A percentile compares a stretch with the other conserved stretches of the same genome.
These are phyloP conservation scores for Lagenidium giganteum DNA, from an alignment of 352 stramenopile genomes.

Conservation along the genomic window DNA sequence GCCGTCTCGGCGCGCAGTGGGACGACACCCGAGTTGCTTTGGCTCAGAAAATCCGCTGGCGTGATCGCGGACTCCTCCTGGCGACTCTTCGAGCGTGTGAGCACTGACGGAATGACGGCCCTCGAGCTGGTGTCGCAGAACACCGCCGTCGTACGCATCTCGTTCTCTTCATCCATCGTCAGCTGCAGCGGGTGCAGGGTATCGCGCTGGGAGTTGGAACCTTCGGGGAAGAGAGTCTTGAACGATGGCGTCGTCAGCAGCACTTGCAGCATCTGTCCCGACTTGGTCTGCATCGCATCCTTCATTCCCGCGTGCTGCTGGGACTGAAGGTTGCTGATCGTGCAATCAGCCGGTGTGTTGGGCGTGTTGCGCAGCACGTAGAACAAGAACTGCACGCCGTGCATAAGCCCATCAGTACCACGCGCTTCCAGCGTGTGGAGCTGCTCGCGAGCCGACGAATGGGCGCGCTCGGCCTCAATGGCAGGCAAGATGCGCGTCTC, in stretches of 20 bases:
- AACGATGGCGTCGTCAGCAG: conserved; percentile 67
- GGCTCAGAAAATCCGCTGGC: conserved; percentile 44
- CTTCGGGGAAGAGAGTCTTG: conserved; percentile 59
- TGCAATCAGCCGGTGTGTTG: conserved; percentile 68
- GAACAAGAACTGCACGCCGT: conserved; percentile 74
- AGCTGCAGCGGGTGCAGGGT: conserved; percentile 39
- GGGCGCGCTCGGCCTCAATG: conserved; percentile 67
- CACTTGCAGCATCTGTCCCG: conserved; percentile 68
- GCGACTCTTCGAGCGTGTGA: conserved; percentile 43
- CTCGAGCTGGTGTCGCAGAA: conserved; percentile 57
- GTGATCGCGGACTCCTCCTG: conserved; percentile 43
- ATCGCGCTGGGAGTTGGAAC: conserved; percentile 28
- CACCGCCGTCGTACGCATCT: conserved; percentile 53
- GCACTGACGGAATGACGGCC: conserved; percentile 44
- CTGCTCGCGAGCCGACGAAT: conserved; percentile 69
- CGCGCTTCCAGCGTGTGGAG: conserved; percentile 61
- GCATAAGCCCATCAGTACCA: conserved; percentile 68
- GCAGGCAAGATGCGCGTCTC: conserved; percentile 64
- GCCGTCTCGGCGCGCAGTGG: conserved; percentile 47
- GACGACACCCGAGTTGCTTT: conserved; percentile 65
- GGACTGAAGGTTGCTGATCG: conserved; percentile 65
- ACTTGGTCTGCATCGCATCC: conserved; percentile 75
- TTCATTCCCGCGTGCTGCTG: conserved; percentile 75
- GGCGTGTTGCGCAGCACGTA: conserved; percentile 70
- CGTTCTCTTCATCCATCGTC: conserved; percentile 56